These are phyloP conservation scores for Macrophomina tecta DNA, from an alignment of 2,329 filamentous ascomycete genomes.

Conservation along the genomic window DNA sequence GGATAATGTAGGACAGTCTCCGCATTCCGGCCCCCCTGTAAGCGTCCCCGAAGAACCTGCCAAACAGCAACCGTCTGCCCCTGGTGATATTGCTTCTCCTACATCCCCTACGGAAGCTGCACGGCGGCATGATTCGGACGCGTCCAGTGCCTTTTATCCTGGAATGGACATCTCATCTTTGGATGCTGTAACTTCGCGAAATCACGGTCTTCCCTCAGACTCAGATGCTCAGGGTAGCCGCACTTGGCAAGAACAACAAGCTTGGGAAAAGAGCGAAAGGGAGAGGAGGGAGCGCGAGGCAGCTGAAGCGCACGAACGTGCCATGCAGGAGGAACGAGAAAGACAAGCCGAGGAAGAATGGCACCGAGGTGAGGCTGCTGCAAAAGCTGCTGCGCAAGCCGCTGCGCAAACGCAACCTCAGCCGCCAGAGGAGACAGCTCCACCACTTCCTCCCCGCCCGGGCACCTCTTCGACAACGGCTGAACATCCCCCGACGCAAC, in stretches of 20 bases:
- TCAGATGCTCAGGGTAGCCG: conserved; percentile 29
- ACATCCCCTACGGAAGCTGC: conserved; percentile 28
- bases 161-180: conserved; percentile 38
- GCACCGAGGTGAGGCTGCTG: conserved; percentile 32
- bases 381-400: conserved; percentile 29
- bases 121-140: conserved; percentile 35
- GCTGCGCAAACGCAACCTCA: not conserved
- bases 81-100: not conserved
- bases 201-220: conserved; percentile 33
- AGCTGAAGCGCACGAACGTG: conserved; percentile 33
- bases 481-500: conserved; percentile 41
- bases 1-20: conserved; percentile 31
- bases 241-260: conserved; percentile 42
- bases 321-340: conserved; percentile 35
- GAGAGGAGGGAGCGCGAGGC: conserved; percentile 36
- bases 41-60: not conserved
- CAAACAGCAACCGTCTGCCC: not conserved
- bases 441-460: conserved; percentile 41
- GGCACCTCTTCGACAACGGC: conserved; percentile 30
- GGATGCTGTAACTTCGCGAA: conserved; percentile 38
- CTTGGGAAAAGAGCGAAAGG: conserved; percentile 38
- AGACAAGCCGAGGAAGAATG: conserved; percentile 38
- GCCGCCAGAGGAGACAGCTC: conserved; percentile 32
- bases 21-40: conserved; percentile 16
- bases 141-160: conserved; percentile 39